A percentile compares a stretch with the other conserved stretches of the same genome.
phyloP scores from a whole-genome alignment of 805 yeast genomes.

The Saturnispora besseyi region DNA sequence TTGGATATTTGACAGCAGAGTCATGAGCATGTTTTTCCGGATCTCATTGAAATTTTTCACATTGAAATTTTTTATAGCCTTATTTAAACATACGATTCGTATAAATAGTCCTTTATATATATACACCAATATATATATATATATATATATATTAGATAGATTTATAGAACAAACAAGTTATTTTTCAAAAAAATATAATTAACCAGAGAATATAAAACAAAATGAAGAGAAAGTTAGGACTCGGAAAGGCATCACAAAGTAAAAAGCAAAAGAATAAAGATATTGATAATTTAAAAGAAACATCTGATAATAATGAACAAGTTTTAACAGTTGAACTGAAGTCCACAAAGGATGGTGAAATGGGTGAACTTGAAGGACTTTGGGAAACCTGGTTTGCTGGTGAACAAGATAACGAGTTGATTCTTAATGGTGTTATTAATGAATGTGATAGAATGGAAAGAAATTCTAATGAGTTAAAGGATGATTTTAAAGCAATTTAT shows the following conservation, averaged over 20 bases:
- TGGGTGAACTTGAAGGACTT: conserved; percentile 66
- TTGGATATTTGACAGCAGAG: conserved; percentile 7
- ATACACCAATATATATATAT: neutral
- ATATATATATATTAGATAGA: neutral
- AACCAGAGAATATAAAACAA: neutral
- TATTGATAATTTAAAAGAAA: conserved; percentile 8
- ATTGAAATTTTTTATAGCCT: neutral
- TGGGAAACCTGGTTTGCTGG: conserved; percentile 56
- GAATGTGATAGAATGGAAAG: conserved; percentile 80
- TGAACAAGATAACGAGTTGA: conserved; percentile 51
- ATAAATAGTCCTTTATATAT: neutral
- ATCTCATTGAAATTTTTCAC: neutral
- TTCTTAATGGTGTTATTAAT: conserved; percentile 79
- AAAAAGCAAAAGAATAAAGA: conserved; percentile 39
- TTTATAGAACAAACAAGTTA: neutral
- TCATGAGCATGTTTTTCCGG: conserved; percentile 1
- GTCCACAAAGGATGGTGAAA: conserved; percentile 63
- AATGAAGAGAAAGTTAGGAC: conserved; percentile 52
- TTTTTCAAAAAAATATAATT: neutral
- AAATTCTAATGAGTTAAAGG: conserved; percentile 33
- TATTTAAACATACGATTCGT: conserved; percentile 2
- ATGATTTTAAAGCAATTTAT: conserved; percentile 62
- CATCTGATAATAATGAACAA: conserved; percentile 24
- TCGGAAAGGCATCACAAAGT: conserved; percentile 48
- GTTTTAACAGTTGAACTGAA: conserved; percentile 56